phyloP scores from a whole-genome alignment of 1,284 basidiomycete genomes.

The Boletus mariae region DNA sequence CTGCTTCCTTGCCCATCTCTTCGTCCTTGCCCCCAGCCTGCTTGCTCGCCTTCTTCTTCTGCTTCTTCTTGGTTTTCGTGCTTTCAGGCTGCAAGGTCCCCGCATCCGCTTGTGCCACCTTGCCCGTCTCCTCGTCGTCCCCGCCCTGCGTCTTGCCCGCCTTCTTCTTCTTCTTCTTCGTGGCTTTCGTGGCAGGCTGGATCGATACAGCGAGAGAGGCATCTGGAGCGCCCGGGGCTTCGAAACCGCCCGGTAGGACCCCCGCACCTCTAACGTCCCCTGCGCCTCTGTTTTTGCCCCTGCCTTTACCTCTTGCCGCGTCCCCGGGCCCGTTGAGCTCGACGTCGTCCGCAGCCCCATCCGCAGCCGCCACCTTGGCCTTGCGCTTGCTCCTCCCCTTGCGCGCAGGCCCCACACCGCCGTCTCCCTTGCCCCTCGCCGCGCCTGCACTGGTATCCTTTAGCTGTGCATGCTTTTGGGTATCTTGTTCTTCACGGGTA shows the following conservation, averaged over 20 bases:
- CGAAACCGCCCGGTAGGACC: conserved; percentile 4
- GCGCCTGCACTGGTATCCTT: not conserved
- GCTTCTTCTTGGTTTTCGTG: conserved; percentile 45
- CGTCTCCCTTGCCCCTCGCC: not conserved
- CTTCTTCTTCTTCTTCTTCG: no score
- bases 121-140: no score
- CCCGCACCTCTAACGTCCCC: no score
- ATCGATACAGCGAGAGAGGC: no score
- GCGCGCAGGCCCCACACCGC: conserved; percentile 13
- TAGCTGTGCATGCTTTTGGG: not conserved
- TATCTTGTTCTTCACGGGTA: not conserved
- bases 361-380: conserved; percentile 24
- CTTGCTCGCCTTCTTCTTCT: conserved; percentile 42
- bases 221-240: not conserved
- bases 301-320: no score
- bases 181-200: no score
- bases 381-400: not conserved
- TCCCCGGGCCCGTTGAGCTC: no score
- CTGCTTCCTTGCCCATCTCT: conserved; percentile 12
- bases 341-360: not conserved
- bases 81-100: no score
- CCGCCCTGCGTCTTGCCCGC: no score
- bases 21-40: conserved; percentile 14
- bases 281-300: no score
- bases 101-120: no score